Percentiles rank a stretch among this genome's conserved stretches.
These are phyloP conservation scores for Nitzschia sp. DNA, from an alignment of 108 stramenopile genomes.

Conservation along the genomic window DNA sequence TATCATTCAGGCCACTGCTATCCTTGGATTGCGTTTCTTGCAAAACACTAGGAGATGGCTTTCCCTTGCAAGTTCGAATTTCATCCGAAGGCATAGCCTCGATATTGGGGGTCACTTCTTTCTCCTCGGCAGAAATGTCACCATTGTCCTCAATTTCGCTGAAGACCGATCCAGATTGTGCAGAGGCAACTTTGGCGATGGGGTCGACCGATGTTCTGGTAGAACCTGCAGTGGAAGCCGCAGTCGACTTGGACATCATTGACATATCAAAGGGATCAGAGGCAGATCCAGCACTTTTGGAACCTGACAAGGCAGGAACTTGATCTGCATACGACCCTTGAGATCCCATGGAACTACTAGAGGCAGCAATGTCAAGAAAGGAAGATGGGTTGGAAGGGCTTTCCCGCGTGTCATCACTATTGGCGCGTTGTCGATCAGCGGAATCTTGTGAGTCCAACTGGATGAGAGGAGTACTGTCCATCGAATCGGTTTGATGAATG, in stretches of 20 bases:
- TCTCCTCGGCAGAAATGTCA: no score
- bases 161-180: not conserved
- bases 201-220: not conserved
- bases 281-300: slow-evolving; percentile 10
- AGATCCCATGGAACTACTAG: slow-evolving; percentile 30
- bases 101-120: not conserved
- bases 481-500: slow-evolving; percentile 5
- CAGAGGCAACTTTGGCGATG: no score
- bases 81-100: not conserved
- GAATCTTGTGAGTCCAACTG: slow-evolving; percentile 12
- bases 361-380: slow-evolving; percentile 22
- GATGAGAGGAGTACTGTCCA: slow-evolving; percentile 18
- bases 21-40: not conserved
- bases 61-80: not conserved
- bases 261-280: slow-evolving; percentile 8
- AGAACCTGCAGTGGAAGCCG: not conserved
- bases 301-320: slow-evolving; percentile 25
- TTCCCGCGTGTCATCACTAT: not conserved
- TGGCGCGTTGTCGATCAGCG: not conserved
- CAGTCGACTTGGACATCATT: not conserved
- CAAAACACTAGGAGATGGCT: not conserved
- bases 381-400: not conserved
- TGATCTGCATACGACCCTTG: slow-evolving; percentile 30
- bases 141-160: not conserved
- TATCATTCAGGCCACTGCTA: slow-evolving; percentile 15